Evolutionary conservation across 2,329 filamentous ascomycete genomes (phyloP), one percentile per base, ranked within the genome.

Genomic region (Ilyonectria destructans): DNA sequence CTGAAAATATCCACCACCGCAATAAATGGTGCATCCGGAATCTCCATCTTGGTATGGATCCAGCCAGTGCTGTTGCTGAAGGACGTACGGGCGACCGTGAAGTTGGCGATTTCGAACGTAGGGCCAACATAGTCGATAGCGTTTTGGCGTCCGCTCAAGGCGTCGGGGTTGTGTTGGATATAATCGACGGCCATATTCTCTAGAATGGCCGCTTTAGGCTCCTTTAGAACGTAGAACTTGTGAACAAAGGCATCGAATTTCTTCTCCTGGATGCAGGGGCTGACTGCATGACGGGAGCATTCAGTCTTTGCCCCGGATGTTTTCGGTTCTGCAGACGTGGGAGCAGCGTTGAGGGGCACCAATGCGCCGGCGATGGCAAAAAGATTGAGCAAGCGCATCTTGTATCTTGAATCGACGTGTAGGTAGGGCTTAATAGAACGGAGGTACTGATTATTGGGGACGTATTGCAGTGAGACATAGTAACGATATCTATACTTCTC

Each of bases 151-250:
- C 49, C 49, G 49, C 49, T 54, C 12, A 54, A 12, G 4, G 29
- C 29, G 26, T 35, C 33, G 23, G 26, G 49, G 49, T 54, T 54
- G 49, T 54, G 49, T 19, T 54, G 49, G 49, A 54, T 54, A 17
- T 54, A 54, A n/a, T 54, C 26, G 9, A 5, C 13, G 26, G 21
- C 29, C 49, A 31, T 33, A n/a, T n/a, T 33, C 49, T 54, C 49
- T 6, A 31, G 29, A 12, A 37, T 37, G 9, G 35, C 35, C 10
- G 35, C 13, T 15, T 37, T 37, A 6, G 49, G 29, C 13, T 54
- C 23, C 10, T 54, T 54, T 4, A 31, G 8, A 23, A n/a, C 26
- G 13, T 29, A 54, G 49, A 54, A 54, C 9, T 54, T 29, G 23
- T 54, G 23, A 3, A 54, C n/a, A 23, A 54, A 54, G 12, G 29